A percentile compares a stretch with the other conserved stretches of the same genome.
Evolutionary conservation across 148 eudicot genomes (phyloP).

Genomic region (Silene conica): DNA sequence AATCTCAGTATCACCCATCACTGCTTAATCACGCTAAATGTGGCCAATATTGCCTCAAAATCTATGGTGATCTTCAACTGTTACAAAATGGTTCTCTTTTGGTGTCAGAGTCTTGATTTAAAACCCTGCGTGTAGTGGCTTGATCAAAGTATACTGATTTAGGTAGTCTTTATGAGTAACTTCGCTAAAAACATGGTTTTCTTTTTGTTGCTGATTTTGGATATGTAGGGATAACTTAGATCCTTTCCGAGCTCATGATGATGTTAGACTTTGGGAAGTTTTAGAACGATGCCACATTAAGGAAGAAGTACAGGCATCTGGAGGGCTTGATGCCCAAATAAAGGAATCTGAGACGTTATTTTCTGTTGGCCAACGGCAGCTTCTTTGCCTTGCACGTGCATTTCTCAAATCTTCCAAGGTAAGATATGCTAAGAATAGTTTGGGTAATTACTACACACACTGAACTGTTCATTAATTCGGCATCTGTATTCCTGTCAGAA

Average conservation of each 20-base stretch:
- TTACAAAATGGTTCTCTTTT: no score
- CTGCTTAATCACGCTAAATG: no score
- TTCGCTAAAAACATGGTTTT: background rate
- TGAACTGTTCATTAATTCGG: background rate
- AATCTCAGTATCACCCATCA: no score
- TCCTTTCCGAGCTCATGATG: slow-evolving; percentile 53
- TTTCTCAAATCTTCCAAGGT: slow-evolving; percentile 90
- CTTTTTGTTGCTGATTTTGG: background rate
- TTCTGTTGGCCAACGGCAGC: slow-evolving; percentile 92
- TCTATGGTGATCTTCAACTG: no score
- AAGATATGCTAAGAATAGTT: background rate
- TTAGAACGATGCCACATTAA: slow-evolving; percentile 73
- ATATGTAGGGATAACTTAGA: slow-evolving; percentile 74
- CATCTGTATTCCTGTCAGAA: no score
- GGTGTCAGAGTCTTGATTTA: no score
- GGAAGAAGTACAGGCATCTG: slow-evolving; percentile 67
- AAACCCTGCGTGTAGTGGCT: background rate
- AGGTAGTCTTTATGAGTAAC: background rate
- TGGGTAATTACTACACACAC: background rate
- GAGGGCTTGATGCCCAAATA: slow-evolving; percentile 70
- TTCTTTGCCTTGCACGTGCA: slow-evolving; percentile 96
- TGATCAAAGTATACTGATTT: background rate
- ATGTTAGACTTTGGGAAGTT: slow-evolving; percentile 59
- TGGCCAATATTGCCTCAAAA: no score
- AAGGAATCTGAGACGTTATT: slow-evolving; percentile 68